A percentile compares a stretch with the other conserved stretches of the same genome.
Evolutionary conservation across 2,329 filamentous ascomycete genomes (phyloP).

Genomic region (Xenosphaeropsis pyriputrescens): DNA sequence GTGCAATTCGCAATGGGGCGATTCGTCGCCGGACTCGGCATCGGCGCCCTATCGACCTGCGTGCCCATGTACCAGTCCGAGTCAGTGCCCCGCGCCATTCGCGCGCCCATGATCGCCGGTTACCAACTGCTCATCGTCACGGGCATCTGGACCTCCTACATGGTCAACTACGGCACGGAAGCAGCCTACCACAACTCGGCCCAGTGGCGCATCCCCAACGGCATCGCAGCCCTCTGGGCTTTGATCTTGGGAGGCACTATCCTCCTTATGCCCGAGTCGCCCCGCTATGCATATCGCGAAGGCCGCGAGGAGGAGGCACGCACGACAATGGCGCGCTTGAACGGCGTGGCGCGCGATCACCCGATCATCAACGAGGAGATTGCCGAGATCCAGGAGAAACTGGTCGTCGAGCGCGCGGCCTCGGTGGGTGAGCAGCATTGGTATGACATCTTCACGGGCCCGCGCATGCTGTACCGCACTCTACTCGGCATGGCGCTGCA

Average conservation of each 20-base stretch:
- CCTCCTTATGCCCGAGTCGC: constrained; percentile 37
- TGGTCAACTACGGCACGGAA: constrained; percentile 48
- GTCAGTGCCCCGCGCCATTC: constrained; percentile 46
- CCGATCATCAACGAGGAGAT: constrained; percentile 29
- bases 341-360: constrained; percentile 23
- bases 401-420: constrained; percentile 26
- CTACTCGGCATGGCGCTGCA: constrained; percentile 38
- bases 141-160: constrained; percentile 44
- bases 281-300: constrained; percentile 32
- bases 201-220: constrained; percentile 49
- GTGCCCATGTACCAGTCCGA: constrained; percentile 59
- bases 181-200: constrained; percentile 23
- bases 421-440: constrained; percentile 26
- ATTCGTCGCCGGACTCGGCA: constrained; percentile 49
- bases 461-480: constrained; percentile 50
- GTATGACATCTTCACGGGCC: constrained; percentile 44
- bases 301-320: constrained; percentile 33
- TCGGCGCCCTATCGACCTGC: constrained; percentile 47
- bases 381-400: constrained; percentile 33
- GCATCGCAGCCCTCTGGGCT: constrained; percentile 39
- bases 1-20: constrained; percentile 51
- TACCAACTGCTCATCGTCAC: constrained; percentile 59
- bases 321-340: constrained; percentile 28
- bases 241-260: constrained; percentile 33
- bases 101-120: constrained; percentile 45